These are phyloP conservation scores for Xylaria multiplex DNA, from an alignment of 2,329 filamentous ascomycete genomes.

Conservation along the genomic window DNA sequence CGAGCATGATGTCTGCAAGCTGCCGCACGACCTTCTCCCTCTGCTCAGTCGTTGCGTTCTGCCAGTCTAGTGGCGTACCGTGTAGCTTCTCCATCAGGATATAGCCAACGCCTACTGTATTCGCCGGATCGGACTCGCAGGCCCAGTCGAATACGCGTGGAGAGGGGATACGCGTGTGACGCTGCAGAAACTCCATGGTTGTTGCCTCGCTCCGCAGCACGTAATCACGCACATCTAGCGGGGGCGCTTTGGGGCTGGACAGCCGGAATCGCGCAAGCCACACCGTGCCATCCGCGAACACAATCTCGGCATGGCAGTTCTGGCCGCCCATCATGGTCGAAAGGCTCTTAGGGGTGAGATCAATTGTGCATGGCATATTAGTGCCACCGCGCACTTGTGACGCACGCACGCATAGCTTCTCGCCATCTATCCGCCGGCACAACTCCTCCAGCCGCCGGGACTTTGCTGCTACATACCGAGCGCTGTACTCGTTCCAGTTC, in stretches of 20 bases:
- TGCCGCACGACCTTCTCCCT: conserved; percentile 49
- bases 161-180: conserved; percentile 46
- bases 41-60: conserved; percentile 43
- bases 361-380: conserved; percentile 33
- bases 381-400: conserved; percentile 35
- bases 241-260: conserved; percentile 37
- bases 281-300: conserved; percentile 42
- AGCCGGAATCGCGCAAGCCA: conserved; percentile 46
- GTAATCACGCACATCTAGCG: conserved; percentile 40
- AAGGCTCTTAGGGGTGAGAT: conserved; percentile 38
- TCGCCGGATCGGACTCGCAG: conserved; percentile 46
- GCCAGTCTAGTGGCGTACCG: conserved; percentile 51
- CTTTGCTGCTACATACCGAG: conserved; percentile 37
- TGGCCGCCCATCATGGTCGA: conserved; percentile 45
- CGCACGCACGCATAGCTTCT: conserved; percentile 38
- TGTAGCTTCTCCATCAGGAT: conserved; percentile 56
- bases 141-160: conserved; percentile 51
- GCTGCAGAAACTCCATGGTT: conserved; percentile 42
- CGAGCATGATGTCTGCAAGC: conserved; percentile 48
- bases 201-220: conserved; percentile 45
- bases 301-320: conserved; percentile 46
- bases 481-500: conserved; percentile 35
- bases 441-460: conserved; percentile 37
- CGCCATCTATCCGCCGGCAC: conserved; percentile 33
- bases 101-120: conserved; percentile 52